Evolutionary conservation across 257 asterid species (phyloP).

Genomic region (Solanum gandarillasii): DNA sequence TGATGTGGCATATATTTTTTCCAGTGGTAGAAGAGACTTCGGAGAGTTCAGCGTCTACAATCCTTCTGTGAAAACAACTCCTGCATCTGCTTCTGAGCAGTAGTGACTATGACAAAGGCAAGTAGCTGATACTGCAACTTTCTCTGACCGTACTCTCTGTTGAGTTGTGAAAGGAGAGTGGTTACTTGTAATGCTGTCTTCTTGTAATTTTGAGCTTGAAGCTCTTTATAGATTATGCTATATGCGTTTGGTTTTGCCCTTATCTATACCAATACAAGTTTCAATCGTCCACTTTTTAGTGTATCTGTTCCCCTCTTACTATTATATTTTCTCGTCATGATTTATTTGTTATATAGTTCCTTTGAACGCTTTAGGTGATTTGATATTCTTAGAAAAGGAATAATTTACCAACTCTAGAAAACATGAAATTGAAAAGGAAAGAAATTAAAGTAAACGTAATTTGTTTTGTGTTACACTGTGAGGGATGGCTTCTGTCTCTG

Average conservation of each 20-base stretch:
- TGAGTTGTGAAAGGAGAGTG: neutral
- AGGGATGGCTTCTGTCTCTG: neutral
- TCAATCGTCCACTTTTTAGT: neutral
- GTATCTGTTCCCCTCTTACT: neutral
- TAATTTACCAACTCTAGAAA: neutral
- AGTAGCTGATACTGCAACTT: neutral
- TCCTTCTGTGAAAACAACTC: conserved; percentile 24
- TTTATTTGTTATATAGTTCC: neutral
- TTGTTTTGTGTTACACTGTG: neutral
- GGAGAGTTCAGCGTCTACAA: conserved; percentile 84
- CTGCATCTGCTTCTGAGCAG: conserved; percentile 2
- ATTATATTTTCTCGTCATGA: neutral
- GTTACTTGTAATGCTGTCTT: neutral
- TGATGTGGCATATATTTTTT: conserved; percentile 43
- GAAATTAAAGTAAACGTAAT: neutral
- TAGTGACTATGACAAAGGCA: neutral
- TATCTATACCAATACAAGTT: neutral
- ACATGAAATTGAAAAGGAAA: neutral
- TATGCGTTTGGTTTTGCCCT: neutral
- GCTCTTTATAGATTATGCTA: neutral
- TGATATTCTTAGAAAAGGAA: neutral
- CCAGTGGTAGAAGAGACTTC: conserved; percentile 90
- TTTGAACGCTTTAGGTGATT: neutral
- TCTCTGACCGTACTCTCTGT: neutral
- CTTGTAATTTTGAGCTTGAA: neutral